Conservation (phyloP, 202 grass and related monocot species). For the Zoysia matrella region DNA sequence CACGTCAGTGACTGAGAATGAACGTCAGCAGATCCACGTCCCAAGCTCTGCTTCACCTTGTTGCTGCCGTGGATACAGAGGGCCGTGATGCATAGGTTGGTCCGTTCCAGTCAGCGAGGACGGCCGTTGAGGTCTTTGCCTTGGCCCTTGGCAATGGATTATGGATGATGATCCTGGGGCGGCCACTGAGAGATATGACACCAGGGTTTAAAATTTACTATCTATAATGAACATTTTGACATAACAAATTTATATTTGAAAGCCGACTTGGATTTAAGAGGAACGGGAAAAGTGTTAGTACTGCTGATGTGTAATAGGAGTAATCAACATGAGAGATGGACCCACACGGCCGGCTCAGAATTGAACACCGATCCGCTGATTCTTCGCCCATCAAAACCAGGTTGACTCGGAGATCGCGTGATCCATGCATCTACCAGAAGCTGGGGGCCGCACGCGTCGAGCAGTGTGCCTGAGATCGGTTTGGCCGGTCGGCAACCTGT, state of each 20-base stretch:
- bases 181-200: background rate
- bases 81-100: background rate
- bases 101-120: background rate
- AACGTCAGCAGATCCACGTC: too few species aligned
- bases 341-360: background rate
- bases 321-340: background rate
- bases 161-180: too few species aligned
- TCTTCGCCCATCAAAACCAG: background rate
- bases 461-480: background rate
- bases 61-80: background rate
- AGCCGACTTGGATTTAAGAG: background rate
- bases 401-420: background rate
- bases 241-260: background rate
- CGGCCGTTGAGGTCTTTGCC: background rate
- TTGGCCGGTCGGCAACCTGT: background rate
- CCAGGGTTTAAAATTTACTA: background rate
- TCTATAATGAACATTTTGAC: background rate
- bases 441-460: background rate
- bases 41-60: too few species aligned
- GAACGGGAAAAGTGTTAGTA: background rate
- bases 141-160: background rate
- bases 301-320: too few species aligned
- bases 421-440: background rate
- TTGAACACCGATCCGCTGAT: background rate
- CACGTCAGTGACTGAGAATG: too few species aligned